Evolutionary conservation across 2,329 filamentous ascomycete genomes (phyloP), one percentile per base, ranked within the genome.

Genomic region (Fusarium mundagurra): DNA sequence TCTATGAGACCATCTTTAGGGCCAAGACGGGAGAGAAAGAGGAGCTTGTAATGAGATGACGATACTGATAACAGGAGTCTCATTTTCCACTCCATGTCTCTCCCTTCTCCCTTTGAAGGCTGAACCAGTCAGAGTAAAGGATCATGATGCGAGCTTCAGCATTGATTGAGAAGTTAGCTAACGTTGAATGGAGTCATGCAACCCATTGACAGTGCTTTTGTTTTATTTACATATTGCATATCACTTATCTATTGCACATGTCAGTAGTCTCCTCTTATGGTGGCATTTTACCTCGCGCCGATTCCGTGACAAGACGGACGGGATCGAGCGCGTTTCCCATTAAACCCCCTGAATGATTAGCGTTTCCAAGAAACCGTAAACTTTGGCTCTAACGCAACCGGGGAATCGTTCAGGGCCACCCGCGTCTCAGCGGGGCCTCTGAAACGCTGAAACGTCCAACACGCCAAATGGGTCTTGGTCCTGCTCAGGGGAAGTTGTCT

Each of bases 311-410:
- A 45, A 58, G 60, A 59, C 39, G 33, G 60, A 59, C 39, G 33
- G 51, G 51, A 65, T 38, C 24, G 39, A 47, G 44, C 61, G 27
- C 18, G 50, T 36, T 59, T 60, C 63, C 72, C 71, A 74, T 74
- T 74, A 74, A 74, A 74, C 45, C 67, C 71, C 72, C 68, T 74
- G 71, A 50, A 64, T 69, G 59, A 64, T 69, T 72, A 74, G 71
- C 57, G 68, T 50, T 74, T 66, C 61, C 61, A 67, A 51, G 45
- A 73, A 48, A 53, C 27, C 43, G 58, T 73, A 60, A 62, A 53
- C 44, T 67, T 73, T 64, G 58, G 50, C 62, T 51, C 72, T 72
- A 72, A 75, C 55, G 53, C 68, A 61, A 38, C 68, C 72, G 72
- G 68, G 72, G 68, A 74, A 61, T 47, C 68, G 45, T 38, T 45